Evolutionary conservation across 2,329 filamentous ascomycete genomes (phyloP).

Genomic region (Leptosphaerulina australis): DNA sequence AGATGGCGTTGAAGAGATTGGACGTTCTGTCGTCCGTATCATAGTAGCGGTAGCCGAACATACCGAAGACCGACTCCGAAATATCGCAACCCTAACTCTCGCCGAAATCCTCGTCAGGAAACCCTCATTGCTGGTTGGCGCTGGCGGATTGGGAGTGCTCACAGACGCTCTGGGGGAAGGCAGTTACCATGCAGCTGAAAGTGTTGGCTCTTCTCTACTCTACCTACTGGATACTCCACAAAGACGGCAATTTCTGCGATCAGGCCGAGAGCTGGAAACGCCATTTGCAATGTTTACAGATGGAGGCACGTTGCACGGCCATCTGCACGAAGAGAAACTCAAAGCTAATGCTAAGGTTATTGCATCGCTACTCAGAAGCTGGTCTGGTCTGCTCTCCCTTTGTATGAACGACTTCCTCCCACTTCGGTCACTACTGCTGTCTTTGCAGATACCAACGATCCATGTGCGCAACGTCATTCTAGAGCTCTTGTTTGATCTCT

Average conservation of each 20-base stretch:
- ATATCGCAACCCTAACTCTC: slow-evolving; percentile 90
- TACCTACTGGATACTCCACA: slow-evolving; percentile 86
- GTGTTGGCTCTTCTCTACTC: slow-evolving; percentile 83
- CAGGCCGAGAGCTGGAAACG: slow-evolving; percentile 86
- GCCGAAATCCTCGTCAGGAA: slow-evolving; percentile 90
- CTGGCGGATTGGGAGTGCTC: slow-evolving; percentile 83
- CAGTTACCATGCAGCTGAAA: slow-evolving; percentile 89
- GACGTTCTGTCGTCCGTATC: slow-evolving; percentile 83
- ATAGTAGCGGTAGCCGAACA: slow-evolving; percentile 91
- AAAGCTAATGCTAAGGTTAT: slow-evolving; percentile 94
- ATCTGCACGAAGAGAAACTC: slow-evolving; percentile 66
- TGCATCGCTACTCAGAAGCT: slow-evolving; percentile 85
- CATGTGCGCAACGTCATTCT: slow-evolving; percentile 76
- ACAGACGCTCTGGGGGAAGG: slow-evolving; percentile 92
- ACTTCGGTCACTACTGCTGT: slow-evolving; percentile 77
- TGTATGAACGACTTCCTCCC: slow-evolving; percentile 88
- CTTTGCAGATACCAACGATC: slow-evolving; percentile 64
- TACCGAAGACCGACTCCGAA: slow-evolving; percentile 80
- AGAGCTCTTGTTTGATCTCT: slow-evolving; percentile 80
- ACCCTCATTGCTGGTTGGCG: slow-evolving; percentile 77
- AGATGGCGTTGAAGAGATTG: slow-evolving; percentile 85
- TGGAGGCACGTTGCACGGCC: slow-evolving; percentile 61
- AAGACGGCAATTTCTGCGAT: slow-evolving; percentile 79
- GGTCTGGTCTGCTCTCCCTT: slow-evolving; percentile 88
- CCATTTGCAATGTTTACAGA: slow-evolving; percentile 92